Conservation (phyloP, 495 filamentous ascomycete genomes). For the Penicillium fimorum region DNA sequence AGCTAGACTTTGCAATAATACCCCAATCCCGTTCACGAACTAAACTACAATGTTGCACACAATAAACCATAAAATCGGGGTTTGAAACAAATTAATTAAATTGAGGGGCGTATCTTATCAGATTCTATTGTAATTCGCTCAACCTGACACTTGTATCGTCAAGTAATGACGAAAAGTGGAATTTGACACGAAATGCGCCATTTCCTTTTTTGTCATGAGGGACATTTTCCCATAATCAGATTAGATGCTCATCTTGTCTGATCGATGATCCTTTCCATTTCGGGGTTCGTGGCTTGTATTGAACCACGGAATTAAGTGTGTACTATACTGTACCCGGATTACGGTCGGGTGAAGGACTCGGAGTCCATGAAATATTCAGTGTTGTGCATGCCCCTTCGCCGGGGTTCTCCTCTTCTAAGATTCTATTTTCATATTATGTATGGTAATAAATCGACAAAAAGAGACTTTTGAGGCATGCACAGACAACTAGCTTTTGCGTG, state of each 20-base stretch:
- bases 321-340: not conserved
- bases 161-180: conserved; percentile 8
- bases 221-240: conserved; percentile 24
- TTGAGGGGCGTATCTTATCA: conserved; percentile 15
- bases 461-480: not conserved
- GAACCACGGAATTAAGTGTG: not conserved
- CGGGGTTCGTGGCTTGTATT: conserved; percentile 3
- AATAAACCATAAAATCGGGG: not conserved
- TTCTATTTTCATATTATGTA: not conserved
- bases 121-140: conserved; percentile 6
- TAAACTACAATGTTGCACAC: not conserved
- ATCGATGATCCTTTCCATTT: conserved; percentile 13
- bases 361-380: not conserved
- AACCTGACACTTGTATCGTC: not conserved
- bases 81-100: not conserved
- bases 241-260: conserved; percentile 39
- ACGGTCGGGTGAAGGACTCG: too few relatives aligned
- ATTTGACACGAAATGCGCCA: conserved; percentile 10
- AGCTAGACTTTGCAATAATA: conserved; percentile 6
- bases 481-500: too few relatives aligned
- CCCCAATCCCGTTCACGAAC: not conserved
- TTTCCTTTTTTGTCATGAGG: not conserved
- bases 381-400: not conserved
- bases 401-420: too few relatives aligned
- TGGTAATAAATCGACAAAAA: not conserved